phyloP scores from a whole-genome alignment of 2,329 filamentous ascomycete species.

The Cytospora leucostoma region DNA sequence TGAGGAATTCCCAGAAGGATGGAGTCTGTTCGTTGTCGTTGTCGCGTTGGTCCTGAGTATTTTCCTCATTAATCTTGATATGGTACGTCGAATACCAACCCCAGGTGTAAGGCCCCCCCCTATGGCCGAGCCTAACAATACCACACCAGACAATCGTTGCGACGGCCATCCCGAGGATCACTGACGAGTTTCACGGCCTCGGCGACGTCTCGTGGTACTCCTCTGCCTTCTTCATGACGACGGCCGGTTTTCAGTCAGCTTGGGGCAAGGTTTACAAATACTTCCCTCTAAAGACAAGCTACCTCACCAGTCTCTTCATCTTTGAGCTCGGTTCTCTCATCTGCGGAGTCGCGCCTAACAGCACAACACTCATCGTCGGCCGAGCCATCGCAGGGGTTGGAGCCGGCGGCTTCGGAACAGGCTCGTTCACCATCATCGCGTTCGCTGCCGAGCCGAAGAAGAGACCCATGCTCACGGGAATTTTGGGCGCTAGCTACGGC shows the following conservation, averaged over 20 bases:
- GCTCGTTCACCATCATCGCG: constrained; percentile 29
- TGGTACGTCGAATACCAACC: constrained; percentile 36
- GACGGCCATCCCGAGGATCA: constrained; percentile 42
- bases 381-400: constrained; percentile 27
- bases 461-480: constrained; percentile 30
- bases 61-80: constrained; percentile 53
- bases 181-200: constrained; percentile 39
- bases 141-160: constrained; percentile 43
- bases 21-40: constrained; percentile 46
- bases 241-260: constrained; percentile 31
- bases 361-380: constrained; percentile 29
- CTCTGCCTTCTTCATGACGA: constrained; percentile 42
- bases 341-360: constrained; percentile 41
- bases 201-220: constrained; percentile 50
- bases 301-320: constrained; percentile 41
- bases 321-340: constrained; percentile 50
- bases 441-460: constrained; percentile 31
- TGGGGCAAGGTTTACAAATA: constrained; percentile 39
- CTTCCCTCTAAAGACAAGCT: constrained; percentile 45
- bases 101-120: too few species aligned
- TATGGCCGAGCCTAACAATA: not conserved
- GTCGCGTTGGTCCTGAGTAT: constrained; percentile 49
- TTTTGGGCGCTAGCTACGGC: constrained; percentile 27
- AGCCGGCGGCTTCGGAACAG: constrained; percentile 28
- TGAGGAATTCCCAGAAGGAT: constrained; percentile 41